A percentile compares a stretch with the other conserved stretches of the same genome.
Evolutionary conservation across 2,329 filamentous ascomycete genomes (phyloP).

Genomic region (Scortechinia acanthostroma): DNA sequence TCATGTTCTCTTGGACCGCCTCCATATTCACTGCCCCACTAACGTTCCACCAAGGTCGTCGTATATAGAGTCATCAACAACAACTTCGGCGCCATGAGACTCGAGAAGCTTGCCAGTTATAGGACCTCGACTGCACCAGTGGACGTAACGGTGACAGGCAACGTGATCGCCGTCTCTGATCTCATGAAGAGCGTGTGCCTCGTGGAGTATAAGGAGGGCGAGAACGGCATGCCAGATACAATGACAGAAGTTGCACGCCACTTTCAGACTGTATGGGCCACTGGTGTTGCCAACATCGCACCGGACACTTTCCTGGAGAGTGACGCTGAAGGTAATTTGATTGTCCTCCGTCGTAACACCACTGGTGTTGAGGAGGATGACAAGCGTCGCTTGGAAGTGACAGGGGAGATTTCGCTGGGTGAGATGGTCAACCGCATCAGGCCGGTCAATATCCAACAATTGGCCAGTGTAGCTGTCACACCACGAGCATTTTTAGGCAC

Average conservation of each 20-base stretch:
- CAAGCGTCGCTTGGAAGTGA: slow-evolving; percentile 61
- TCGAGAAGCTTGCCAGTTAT: slow-evolving; percentile 70
- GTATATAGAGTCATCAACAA: slow-evolving; percentile 47
- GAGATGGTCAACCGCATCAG: slow-evolving; percentile 90
- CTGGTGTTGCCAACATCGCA: slow-evolving; percentile 67
- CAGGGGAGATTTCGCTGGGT: slow-evolving; percentile 76
- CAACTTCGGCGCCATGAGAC: slow-evolving; percentile 41
- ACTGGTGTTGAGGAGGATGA: slow-evolving; percentile 72
- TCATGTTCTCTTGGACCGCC: slow-evolving; percentile 13
- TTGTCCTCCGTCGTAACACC: slow-evolving; percentile 69
- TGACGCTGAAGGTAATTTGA: slow-evolving; percentile 81
- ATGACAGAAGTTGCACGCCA: slow-evolving; percentile 74
- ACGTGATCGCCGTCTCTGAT: slow-evolving; percentile 77
- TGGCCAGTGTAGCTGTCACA: slow-evolving; percentile 59
- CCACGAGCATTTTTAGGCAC: slow-evolving; percentile 85
- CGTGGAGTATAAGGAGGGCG: slow-evolving; percentile 59
- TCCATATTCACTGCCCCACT: slow-evolving; percentile 17
- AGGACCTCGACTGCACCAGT: slow-evolving; percentile 78
- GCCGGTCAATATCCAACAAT: slow-evolving; percentile 60
- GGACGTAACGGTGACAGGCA: slow-evolving; percentile 68
- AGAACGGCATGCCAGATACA: slow-evolving; percentile 46
- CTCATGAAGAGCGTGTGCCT: slow-evolving; percentile 88
- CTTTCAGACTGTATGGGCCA: slow-evolving; percentile 75
- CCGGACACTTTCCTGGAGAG: slow-evolving; percentile 73
- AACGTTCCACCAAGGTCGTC: slow-evolving; percentile 21